Base-by-base conservation (phyloP, 306 rosid species). In the Cicer chorassanicum region DNA sequence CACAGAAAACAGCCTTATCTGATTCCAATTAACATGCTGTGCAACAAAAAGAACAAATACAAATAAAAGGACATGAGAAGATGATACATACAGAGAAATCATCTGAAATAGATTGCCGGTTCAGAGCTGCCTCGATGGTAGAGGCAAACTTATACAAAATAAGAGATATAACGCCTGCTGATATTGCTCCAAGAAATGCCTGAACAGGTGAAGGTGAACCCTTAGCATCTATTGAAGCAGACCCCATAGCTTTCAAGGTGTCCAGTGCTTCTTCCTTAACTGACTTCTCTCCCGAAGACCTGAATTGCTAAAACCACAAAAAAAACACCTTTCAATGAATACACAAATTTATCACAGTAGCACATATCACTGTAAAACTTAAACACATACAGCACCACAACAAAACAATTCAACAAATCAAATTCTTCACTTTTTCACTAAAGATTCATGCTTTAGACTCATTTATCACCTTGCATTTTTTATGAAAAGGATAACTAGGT, bases 131-230 rank as follows among this genome's bases (percentile, higher is more conserved):
- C 85, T 94, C 99, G 5, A 94, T 85, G 36, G 94, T 94, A 18
- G 88, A 85, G 73, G 96, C 85, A 81, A 94, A 94, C 78, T 88
- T 94, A 60, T 88, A 94, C 53, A 94, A 87, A 82, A 94, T 84
- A 57, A 92, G 85, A 38, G 97, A 87, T 69, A 94, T 88, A 34
- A 89, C 79, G 29, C 95, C 99, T 0, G 99, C 99, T 8, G 96
- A 70, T 82, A 94, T 44, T 61, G 88, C 97, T 72, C 99, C 99
- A 65, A 94, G 68, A 64, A 94, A 85, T 45, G 95, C 80, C 84
- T 90, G 92, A 78, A 74, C 74, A 15, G 99, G 95, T 40, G 99
- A 90, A 60, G 99, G 93, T 43, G 89, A 76, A 53, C 81, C 81
- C 78, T 89, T 90, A 21, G 84, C 74, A 10, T 76, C 84, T 57